Percentiles rank a stretch among this genome's conserved stretches.
Conservation (phyloP, 164 flowering plant species). For the Piper longum region DNA sequence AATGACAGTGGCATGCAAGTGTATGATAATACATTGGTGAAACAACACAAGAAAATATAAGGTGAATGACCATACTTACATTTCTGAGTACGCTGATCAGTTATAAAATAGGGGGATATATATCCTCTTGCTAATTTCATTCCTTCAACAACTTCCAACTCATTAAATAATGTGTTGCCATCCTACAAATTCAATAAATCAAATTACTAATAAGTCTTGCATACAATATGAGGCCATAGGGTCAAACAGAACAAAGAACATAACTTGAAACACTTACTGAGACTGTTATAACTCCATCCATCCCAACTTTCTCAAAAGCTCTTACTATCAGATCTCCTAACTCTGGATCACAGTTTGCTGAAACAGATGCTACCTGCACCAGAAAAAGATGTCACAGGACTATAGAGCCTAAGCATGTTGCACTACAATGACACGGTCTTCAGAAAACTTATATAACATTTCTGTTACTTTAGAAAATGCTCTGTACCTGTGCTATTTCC, state of each 20-base stretch:
- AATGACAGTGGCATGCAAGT: not conserved
- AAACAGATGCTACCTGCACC: conserved; percentile 76
- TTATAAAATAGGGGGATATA: conserved; percentile 76
- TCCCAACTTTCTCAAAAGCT: conserved; percentile 97
- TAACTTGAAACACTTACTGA: conserved; percentile 29
- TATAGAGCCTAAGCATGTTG: not conserved
- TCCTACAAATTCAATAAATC: conserved; percentile 30
- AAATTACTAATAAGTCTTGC: not conserved
- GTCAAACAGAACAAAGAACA: not conserved
- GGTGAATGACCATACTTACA: conserved; percentile 31
- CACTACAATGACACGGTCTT: too few species aligned
- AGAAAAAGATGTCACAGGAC: not conserved
- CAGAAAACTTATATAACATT: not conserved
- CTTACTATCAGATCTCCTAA: conserved; percentile 75
- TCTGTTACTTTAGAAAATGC: not conserved
- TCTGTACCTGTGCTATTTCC: conserved; percentile 70
- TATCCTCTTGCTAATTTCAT: conserved; percentile 83
- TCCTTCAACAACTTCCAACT: conserved; percentile 84
- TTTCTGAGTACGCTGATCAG: conserved; percentile 61
- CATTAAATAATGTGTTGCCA: conserved; percentile 64
- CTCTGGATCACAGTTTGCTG: conserved; percentile 84
- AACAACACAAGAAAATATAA: too few species aligned
- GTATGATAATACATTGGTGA: too few species aligned
- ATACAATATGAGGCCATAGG: not conserved
- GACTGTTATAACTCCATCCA: conserved; percentile 82